Evolutionary conservation across 352 stramenopile species (phyloP), one percentile per base, ranked within the genome.

Genomic region (Globisporangium acanthophoron): DNA sequence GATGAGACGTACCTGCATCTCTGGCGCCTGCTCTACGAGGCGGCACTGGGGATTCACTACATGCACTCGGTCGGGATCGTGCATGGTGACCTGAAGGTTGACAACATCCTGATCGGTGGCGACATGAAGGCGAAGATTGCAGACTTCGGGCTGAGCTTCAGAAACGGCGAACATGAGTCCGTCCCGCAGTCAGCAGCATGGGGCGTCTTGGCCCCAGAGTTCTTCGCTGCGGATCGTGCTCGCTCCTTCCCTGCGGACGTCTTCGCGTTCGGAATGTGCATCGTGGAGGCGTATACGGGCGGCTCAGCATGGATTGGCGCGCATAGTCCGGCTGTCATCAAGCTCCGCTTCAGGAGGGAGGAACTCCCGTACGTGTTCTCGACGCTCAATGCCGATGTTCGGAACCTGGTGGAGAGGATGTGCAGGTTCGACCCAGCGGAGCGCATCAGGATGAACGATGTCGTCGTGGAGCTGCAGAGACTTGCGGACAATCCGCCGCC

Each of bases 91-190:
- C 31, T 90, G 24, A 87, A 85, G 53, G 74, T 62, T 3, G 65
- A 80, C 45, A 88, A 95, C 48, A 70, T 94, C 29, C 61, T 94
- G 13, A 59, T 94, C 1, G 67, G 64, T 31, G 54, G 57, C 6
- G 62, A 80, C 24, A 69, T 76, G 5, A 62, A 79, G 2, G 76
- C 84, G 29, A 92, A 93, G 51, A 70, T 96, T n/a, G 71, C 76
- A 1, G 82, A 93, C 61, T 92, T 92, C 69, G 80, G 81, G 9
- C 58, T 69, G 11, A 33, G 35, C 9, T 57, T 47, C 39, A 39
- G 24, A 20, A 49, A 27, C 33, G 24, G 29, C 24, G 39, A 20
- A 3, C 21, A n/a, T 18, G 20, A 49, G 15, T 8, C n/a, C 15
- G 33, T 41, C 18, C 48, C 48, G 27, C 24, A 41, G 27, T 46